These are phyloP conservation scores for Hypoxylon sp. DNA, from an alignment of 2,329 filamentous ascomycete species.

Conservation along the genomic window DNA sequence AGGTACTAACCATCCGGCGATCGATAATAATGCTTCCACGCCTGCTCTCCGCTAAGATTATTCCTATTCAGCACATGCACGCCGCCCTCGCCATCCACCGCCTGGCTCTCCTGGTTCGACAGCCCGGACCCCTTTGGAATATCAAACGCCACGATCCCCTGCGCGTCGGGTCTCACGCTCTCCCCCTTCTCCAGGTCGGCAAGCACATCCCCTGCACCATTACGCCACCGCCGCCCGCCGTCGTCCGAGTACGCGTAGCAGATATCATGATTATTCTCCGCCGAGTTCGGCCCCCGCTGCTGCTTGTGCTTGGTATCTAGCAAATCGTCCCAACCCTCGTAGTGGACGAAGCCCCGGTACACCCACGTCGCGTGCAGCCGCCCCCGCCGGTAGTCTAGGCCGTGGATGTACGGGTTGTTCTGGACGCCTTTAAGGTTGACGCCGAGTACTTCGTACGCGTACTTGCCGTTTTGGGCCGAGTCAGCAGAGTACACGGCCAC, in stretches of 20 bases:
- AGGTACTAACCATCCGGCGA: constrained; percentile 48
- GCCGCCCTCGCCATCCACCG: constrained; percentile 57
- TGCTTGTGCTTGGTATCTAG: constrained; percentile 56
- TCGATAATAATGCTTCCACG: constrained; percentile 58
- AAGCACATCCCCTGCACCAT: constrained; percentile 53
- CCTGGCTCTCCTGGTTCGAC: constrained; percentile 64
- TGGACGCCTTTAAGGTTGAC: constrained; percentile 63
- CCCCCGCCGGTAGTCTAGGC: constrained; percentile 53
- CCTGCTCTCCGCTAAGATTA: constrained; percentile 46
- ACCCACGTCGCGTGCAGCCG: constrained; percentile 62
- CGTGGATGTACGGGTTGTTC: constrained; percentile 66
- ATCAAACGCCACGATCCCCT: constrained; percentile 57
- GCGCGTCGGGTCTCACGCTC: constrained; percentile 55
- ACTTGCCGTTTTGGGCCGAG: constrained; percentile 37
- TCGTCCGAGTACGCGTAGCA: constrained; percentile 63
- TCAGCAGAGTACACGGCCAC: constrained; percentile 58
- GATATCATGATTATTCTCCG: constrained; percentile 62
- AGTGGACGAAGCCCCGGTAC: constrained; percentile 61
- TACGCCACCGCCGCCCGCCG: constrained; percentile 57
- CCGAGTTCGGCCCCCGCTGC: constrained; percentile 57
- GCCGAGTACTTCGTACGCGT: constrained; percentile 54
- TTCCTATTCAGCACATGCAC: constrained; percentile 64
- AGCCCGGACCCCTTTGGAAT: constrained; percentile 61
- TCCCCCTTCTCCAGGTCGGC: constrained; percentile 51
- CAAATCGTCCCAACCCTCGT: constrained; percentile 57